Base-by-base conservation (phyloP, 371 early-diverging fungal genomes). In the Nematocida sp. region DNA sequence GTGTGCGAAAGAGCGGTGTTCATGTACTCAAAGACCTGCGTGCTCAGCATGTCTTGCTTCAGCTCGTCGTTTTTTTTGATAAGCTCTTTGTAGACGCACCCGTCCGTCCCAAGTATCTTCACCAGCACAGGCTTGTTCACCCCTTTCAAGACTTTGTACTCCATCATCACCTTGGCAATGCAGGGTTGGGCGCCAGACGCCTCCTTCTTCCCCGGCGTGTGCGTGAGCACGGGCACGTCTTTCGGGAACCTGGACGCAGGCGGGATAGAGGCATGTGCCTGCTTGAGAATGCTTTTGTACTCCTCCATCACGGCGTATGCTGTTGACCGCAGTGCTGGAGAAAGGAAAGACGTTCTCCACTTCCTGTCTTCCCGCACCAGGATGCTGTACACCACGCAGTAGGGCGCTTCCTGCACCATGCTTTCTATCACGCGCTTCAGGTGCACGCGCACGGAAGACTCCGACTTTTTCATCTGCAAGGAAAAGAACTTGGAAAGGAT, bases 41-140 rank as follows among this genome's bases (percentile, higher is more conserved):
- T 76, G 53, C 64, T 54, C 7, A 76, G 64, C 38, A 76, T 63
- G 34, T 76, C 76, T 48, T 76, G 76, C 32, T 37, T 52, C 21
- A 76, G 37, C 1, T 76, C 76, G 34, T 76, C 76, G 25, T 76
- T 76, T 17, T 32, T 48, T 32, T 76, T 76, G 13, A 76, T 3
- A n/a, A 76, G 63, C 63, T 76, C 76, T 43, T 76, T 51, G 32
- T 76, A 76, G 38, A 64, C 1, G 17, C n/a, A 19, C 0, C 76
- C 76, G 40, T 76, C 53, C 37, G 63, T 43, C 25, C 55, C 63
- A 13, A 52, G 52, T 25, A 76, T 31, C 7, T 58, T 23, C 4
- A 76, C 55, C 15, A 53, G 55, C 2, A 63, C 52, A 0, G 76
- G 76, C 2, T 29, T 54, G 36, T 76, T 76, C 8, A 76, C 51